These are phyloP conservation scores for Backusella circina DNA, from an alignment of 192 early-diverging fungal genomes.

Conservation along the genomic window DNA sequence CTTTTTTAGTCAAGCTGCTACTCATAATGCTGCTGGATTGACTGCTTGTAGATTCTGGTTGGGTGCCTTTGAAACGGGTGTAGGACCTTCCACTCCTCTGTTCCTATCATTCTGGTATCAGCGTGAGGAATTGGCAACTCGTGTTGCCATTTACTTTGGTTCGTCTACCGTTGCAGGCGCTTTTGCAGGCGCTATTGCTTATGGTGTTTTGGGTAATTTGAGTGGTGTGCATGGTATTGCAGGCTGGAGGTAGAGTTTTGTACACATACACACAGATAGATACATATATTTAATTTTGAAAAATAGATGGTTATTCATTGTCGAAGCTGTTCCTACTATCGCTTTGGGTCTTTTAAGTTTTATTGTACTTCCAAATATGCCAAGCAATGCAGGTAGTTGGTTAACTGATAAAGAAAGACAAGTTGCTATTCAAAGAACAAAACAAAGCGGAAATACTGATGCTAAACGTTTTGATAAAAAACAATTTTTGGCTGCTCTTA, in stretches of 20 bases:
- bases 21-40: slow-evolving; percentile 27
- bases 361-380: slow-evolving; percentile 52
- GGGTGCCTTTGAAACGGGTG: slow-evolving; percentile 22
- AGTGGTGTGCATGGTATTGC: slow-evolving; percentile 47
- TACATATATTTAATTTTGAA: background rate
- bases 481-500: slow-evolving; percentile 35
- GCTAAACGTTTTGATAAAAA: slow-evolving; percentile 15
- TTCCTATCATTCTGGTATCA: slow-evolving; percentile 27
- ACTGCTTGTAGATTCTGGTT: slow-evolving; percentile 27
- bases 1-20: slow-evolving; percentile 17
- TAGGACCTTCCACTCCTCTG: slow-evolving; percentile 16
- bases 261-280: too few relatives aligned
- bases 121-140: slow-evolving; percentile 13
- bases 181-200: slow-evolving; percentile 71
- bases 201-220: slow-evolving; percentile 52
- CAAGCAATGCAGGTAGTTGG: slow-evolving; percentile 26
- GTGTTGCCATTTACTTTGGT: slow-evolving; percentile 61
- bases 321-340: slow-evolving; percentile 65
- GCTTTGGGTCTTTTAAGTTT: slow-evolving; percentile 49
- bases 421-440: slow-evolving; percentile 32
- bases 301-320: slow-evolving; percentile 62
- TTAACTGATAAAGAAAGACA: slow-evolving; percentile 35
- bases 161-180: slow-evolving; percentile 72
- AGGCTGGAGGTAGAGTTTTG: slow-evolving; percentile 46
- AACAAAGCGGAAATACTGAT: slow-evolving; percentile 21